phyloP scores from a whole-genome alignment of 2,329 filamentous ascomycete species.

The Grosmannia clavigera region DNA sequence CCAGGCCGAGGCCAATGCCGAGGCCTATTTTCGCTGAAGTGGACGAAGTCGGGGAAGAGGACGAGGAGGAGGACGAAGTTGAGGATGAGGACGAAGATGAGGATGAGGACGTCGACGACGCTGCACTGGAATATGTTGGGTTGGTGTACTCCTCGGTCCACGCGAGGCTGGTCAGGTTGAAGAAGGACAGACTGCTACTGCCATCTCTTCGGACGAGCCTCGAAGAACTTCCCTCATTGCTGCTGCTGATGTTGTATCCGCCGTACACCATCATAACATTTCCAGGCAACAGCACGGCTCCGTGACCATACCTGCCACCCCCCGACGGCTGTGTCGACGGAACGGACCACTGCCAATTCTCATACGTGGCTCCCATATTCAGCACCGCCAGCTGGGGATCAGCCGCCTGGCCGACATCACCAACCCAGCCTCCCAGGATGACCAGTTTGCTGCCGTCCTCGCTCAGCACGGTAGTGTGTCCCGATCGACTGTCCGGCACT shows the following conservation, averaged over 20 bases:
- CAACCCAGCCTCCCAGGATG: constrained; percentile 86
- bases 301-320: constrained; percentile 48
- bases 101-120: constrained; percentile 4
- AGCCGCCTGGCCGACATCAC: constrained; percentile 62
- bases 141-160: constrained; percentile 41
- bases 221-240: constrained; percentile 7
- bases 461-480: constrained; percentile 73
- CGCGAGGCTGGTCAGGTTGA: constrained; percentile 44
- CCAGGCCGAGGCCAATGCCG: constrained; percentile 50
- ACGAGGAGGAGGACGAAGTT: no score
- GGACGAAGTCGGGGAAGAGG: background rate
- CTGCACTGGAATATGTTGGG: constrained; percentile 14
- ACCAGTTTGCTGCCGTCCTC: constrained; percentile 68
- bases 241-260: constrained; percentile 36
- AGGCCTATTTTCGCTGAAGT: constrained; percentile 39
- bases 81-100: constrained; percentile 3
- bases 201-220: constrained; percentile 1
- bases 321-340: constrained; percentile 38
- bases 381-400: constrained; percentile 71
- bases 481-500: constrained; percentile 56
- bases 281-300: constrained; percentile 48
- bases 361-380: constrained; percentile 62
- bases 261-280: constrained; percentile 59
- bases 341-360: constrained; percentile 59
- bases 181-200: constrained; percentile 24